phyloP scores from a whole-genome alignment of 176 grass and related monocot genomes.

The Phyllostachys edulis region DNA sequence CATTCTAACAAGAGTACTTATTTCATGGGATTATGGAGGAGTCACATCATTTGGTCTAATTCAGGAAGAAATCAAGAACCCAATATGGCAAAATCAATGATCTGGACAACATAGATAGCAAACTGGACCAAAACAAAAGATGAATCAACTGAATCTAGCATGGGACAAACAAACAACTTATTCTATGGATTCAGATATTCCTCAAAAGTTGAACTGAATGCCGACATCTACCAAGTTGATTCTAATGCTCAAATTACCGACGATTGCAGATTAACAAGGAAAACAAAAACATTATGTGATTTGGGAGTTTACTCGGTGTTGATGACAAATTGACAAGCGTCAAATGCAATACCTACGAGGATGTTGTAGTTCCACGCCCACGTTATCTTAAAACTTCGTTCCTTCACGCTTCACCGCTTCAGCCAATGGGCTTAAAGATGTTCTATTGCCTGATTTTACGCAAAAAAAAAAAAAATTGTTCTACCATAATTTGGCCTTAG shows the following conservation, averaged over 20 bases:
- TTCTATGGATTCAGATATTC: not conserved
- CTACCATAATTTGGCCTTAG: not conserved
- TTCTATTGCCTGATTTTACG: not conserved
- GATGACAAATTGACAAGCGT: not conserved
- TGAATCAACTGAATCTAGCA: constrained; percentile 8
- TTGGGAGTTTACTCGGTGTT: not conserved
- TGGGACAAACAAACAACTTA: not conserved
- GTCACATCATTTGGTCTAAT: not conserved
- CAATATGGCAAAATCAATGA: constrained; percentile 2
- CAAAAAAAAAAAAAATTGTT: not conserved
- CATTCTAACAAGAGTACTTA: not conserved
- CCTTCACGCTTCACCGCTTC: not conserved
- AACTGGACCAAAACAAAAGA: not conserved
- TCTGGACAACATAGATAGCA: not conserved
- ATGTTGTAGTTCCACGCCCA: not conserved
- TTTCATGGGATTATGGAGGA: not conserved
- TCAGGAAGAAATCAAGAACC: not conserved
- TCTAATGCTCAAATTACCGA: not conserved
- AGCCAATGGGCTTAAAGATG: not conserved
- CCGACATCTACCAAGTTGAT: not conserved
- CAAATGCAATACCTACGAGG: not conserved
- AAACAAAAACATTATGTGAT: not conserved
- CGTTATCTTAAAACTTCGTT: not conserved
- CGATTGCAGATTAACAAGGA: not conserved
- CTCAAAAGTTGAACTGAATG: not conserved